Percentiles rank a stretch among this genome's conserved stretches.
Evolutionary conservation across 1,284 basidiomycete species (phyloP).

Genomic region (Puccinia polysora): DNA sequence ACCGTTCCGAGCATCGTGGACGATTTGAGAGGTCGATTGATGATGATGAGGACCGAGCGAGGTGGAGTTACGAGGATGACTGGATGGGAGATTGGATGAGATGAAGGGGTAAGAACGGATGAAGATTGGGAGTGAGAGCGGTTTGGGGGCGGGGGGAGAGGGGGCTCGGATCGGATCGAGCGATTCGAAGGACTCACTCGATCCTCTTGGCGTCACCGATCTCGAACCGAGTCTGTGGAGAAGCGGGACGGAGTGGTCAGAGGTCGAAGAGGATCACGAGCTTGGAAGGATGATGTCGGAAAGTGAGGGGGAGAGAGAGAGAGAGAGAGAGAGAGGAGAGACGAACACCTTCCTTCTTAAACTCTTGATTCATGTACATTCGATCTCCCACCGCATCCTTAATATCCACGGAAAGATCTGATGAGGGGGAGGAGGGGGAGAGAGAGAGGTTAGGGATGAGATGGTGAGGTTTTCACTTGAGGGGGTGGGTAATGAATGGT

Average conservation of each 20-base stretch:
- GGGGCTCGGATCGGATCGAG: too few relatives aligned
- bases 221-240: conserved; percentile 69
- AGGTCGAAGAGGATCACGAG: too few relatives aligned
- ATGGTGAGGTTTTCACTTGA: neutral
- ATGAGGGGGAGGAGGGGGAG: conserved; percentile 36
- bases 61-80: too few relatives aligned
- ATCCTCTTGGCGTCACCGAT: conserved; percentile 72
- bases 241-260: neutral
- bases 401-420: conserved; percentile 79
- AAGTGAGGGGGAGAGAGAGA: conserved; percentile 18
- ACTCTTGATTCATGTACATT: conserved; percentile 73
- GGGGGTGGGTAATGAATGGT: neutral
- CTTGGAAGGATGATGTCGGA: neutral
- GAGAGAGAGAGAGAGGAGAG: neutral
- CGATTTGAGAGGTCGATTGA: conserved; percentile 49
- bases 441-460: neutral
- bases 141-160: too few relatives aligned
- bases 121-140: too few relatives aligned
- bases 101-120: too few relatives aligned
- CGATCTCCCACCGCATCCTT: conserved; percentile 88
- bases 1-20: conserved; percentile 17
- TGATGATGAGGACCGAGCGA: neutral
- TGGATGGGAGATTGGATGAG: too few relatives aligned
- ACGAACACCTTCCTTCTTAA: conserved; percentile 78
- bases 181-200: conserved; percentile 56